These are phyloP conservation scores for Senna siamea DNA, from an alignment of 306 rosid genomes.

Conservation along the genomic window DNA sequence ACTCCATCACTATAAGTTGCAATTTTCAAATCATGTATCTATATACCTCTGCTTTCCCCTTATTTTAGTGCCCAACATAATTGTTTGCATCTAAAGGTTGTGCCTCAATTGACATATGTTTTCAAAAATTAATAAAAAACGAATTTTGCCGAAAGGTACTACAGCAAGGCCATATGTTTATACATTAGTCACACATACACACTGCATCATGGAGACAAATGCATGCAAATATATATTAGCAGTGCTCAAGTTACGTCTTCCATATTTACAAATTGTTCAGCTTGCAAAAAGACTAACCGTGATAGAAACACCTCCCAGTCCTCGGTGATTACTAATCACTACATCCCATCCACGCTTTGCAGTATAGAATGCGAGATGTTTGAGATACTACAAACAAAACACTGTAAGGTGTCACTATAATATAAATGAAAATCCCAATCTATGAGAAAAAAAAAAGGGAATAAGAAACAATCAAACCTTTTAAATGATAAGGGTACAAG, in stretches of 20 bases:
- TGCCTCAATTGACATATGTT: background rate
- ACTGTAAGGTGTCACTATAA: conserved; percentile 31
- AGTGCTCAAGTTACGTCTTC: conserved; percentile 16
- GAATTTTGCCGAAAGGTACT: background rate
- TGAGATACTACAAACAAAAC: conserved; percentile 69
- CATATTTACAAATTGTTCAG: conserved; percentile 32
- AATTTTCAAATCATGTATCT: background rate
- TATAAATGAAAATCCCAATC: conserved; percentile 27
- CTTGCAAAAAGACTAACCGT: conserved; percentile 67
- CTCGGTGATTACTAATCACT: conserved; percentile 88
- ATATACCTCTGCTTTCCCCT: background rate
- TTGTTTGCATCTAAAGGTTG: background rate
- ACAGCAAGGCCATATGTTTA: background rate
- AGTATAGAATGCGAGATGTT: conserved; percentile 85
- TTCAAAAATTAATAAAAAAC: background rate
- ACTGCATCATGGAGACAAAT: background rate
- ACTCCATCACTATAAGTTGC: background rate
- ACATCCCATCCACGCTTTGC: conserved; percentile 87
- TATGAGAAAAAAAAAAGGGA: background rate
- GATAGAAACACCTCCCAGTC: conserved; percentile 90
- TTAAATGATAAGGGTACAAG: conserved; percentile 3
- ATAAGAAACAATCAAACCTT: background rate
- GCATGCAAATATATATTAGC: background rate
- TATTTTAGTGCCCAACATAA: background rate
- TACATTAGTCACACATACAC: background rate